A percentile compares a stretch with the other conserved stretches of the same genome.
These are phyloP conservation scores for Phaseolus lunatus DNA, from an alignment of 306 rosid species.

Conservation along the genomic window DNA sequence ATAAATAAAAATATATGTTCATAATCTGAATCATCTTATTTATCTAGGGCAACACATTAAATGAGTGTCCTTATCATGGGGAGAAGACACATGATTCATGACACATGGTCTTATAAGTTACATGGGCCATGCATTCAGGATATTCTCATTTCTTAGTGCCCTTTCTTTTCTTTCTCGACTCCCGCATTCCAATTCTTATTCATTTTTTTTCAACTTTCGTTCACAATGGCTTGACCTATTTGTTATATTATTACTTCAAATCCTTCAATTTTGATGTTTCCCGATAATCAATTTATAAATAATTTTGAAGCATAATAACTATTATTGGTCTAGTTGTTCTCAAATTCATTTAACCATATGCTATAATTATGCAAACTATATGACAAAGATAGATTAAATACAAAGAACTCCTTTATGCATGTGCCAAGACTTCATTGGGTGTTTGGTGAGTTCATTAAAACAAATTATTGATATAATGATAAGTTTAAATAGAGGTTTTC, in stretches of 20 bases:
- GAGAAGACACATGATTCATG: slow-evolving; percentile 32
- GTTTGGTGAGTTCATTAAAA: not conserved
- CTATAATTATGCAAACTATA: too few species aligned
- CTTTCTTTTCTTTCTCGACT: slow-evolving; percentile 6
- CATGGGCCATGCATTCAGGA: not conserved
- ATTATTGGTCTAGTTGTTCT: not conserved
- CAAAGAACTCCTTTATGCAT: not conserved
- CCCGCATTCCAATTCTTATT: not conserved
- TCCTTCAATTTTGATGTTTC: not conserved
- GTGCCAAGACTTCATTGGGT: slow-evolving; percentile 12
- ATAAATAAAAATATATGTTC: not conserved
- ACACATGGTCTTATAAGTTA: slow-evolving; percentile 10
- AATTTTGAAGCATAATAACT: not conserved
- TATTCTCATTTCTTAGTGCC: not conserved
- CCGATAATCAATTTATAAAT: not conserved
- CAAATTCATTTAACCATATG: not conserved
- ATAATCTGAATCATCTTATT: not conserved
- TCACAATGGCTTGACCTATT: not conserved
- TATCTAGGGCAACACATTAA: not conserved
- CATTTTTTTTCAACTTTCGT: not conserved
- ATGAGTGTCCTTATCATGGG: slow-evolving; percentile 13
- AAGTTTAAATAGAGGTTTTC: not conserved
- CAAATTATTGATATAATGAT: not conserved
- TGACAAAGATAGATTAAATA: not conserved
- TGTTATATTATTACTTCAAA: not conserved